Base-by-base conservation (phyloP, 345 rosid species). In the Clarkia xantiana region DNA sequence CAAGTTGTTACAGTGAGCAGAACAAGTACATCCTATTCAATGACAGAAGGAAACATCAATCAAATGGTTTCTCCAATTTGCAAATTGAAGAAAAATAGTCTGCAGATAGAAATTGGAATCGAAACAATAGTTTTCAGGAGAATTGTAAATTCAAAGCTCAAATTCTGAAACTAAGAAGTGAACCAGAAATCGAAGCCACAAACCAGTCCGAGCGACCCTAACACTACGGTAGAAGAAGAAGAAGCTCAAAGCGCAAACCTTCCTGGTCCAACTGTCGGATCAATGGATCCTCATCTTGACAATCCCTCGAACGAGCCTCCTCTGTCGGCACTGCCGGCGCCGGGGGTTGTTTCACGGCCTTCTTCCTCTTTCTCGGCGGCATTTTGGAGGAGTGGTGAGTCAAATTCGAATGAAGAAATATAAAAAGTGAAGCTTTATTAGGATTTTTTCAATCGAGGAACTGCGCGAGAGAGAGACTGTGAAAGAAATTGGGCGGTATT, bases 361-460 rank as follows among this genome's bases (percentile, higher is more conserved):
- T 47, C 52, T 55, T 55, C 2, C 38, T 41, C 20, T 51, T 42
- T 13, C 49, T 45, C 0, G 51, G 41, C 42, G 53, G 53, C 53
- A 45, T 55, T 55, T 39, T n/a, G n/a, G n/a, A n/a, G 14, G 45
- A 19, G 25, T 2, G n/a, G 19, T 34, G 1, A 6, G 19, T 34
- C 7, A 40, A 3, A 39, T 29, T 13, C 16, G 3, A 18, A 16
- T 23, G 36, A 29, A 1, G 36, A 29, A 29, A 29, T 29, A 10
- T 7, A 7, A 29, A 14, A 49, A 29, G 6, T 15, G 52, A 29
- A 49, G 51, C 17, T 48, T 48, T 13, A 29, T 29, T 29, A 29
- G 36, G 36, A 29, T 29, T 29, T 29, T 22, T 22, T 5, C 2
- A 22, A 22, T 2, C 5, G 36, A 29, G 8, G 4, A 29, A 7